Evolutionary conservation across 108 stramenopile species (phyloP).

Genomic region (Fragilaria radians): DNA sequence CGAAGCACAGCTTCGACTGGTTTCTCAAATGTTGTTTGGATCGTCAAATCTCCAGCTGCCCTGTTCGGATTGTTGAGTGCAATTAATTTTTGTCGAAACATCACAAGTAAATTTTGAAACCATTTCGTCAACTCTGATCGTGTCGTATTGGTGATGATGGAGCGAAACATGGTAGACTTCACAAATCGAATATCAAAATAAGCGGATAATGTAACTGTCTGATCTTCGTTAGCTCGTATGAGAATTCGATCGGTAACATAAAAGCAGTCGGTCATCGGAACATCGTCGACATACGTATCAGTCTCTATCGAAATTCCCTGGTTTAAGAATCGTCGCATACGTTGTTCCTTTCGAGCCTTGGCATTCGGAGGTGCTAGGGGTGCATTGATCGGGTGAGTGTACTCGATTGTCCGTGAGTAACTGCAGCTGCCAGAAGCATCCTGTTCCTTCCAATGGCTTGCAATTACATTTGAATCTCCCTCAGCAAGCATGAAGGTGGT

Average conservation of each 20-base stretch:
- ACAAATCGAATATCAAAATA: slow-evolving; percentile 65
- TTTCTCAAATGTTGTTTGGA: not conserved
- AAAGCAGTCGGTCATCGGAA: slow-evolving; percentile 86
- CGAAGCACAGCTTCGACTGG: not conserved
- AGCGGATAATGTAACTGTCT: slow-evolving; percentile 25
- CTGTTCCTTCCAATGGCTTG: slow-evolving; percentile 41
- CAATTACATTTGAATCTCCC: slow-evolving; percentile 46
- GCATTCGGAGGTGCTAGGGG: slow-evolving; percentile 83
- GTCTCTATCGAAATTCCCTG: slow-evolving; percentile 64
- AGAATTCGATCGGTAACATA: slow-evolving; percentile 65
- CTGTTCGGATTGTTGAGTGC: not conserved
- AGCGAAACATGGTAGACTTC: slow-evolving; percentile 68
- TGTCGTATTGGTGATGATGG: slow-evolving; percentile 59
- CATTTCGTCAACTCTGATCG: slow-evolving; percentile 51
- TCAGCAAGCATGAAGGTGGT: slow-evolving; percentile 37
- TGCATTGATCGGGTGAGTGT: slow-evolving; percentile 72
- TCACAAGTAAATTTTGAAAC: slow-evolving; percentile 24
- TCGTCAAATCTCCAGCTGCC: not conserved
- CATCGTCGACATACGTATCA: slow-evolving; percentile 61
- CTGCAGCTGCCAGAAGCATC: slow-evolving; percentile 5
- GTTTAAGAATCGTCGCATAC: slow-evolving; percentile 36
- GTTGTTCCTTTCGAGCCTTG: slow-evolving; percentile 63
- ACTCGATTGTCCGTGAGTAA: slow-evolving; percentile 46
- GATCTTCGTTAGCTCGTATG: slow-evolving; percentile 20
- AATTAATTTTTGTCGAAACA: not conserved